Conservation (phyloP, 148 eudicot species). For the Chenopodium quinoa region DNA sequence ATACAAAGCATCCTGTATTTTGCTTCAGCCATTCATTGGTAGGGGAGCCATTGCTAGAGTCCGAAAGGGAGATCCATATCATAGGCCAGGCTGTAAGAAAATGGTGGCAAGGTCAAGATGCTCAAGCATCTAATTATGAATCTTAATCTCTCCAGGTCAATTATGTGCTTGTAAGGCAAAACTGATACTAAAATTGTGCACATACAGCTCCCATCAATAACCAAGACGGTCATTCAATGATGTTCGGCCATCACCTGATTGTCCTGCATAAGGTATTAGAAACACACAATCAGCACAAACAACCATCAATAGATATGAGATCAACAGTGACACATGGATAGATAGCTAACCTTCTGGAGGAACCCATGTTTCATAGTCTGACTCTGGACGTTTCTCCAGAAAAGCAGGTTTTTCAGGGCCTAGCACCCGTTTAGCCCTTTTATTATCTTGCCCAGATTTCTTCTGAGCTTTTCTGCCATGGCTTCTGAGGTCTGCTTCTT, state of each 20-base stretch:
- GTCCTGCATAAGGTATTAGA: slow-evolving; percentile 54
- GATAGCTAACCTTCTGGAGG: slow-evolving; percentile 79
- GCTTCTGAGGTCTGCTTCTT: slow-evolving; percentile 28
- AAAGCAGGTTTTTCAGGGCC: slow-evolving; percentile 85
- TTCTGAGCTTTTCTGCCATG: slow-evolving; percentile 22
- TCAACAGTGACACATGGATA: not conserved
- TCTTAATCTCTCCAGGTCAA: not conserved
- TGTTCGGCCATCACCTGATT: slow-evolving; percentile 98
- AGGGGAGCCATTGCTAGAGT: too few relatives aligned
- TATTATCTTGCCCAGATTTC: slow-evolving; percentile 40
- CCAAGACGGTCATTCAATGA: slow-evolving; percentile 91
- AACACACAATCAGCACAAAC: slow-evolving; percentile 22
- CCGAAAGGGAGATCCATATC: not conserved
- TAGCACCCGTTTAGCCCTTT: slow-evolving; percentile 55
- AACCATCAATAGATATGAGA: slow-evolving; percentile 3
- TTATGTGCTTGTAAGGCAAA: not conserved
- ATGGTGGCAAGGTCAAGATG: not conserved
- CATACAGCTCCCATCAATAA: slow-evolving; percentile 42
- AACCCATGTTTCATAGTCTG: slow-evolving; percentile 68
- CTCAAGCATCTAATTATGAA: not conserved
- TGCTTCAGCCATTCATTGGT: not conserved
- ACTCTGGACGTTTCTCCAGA: slow-evolving; percentile 27
- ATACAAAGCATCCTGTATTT: not conserved
- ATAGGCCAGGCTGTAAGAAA: not conserved
- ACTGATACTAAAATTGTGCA: not conserved